phyloP scores from a whole-genome alignment of 108 stramenopile genomes.

The Skeletonema potamos region DNA sequence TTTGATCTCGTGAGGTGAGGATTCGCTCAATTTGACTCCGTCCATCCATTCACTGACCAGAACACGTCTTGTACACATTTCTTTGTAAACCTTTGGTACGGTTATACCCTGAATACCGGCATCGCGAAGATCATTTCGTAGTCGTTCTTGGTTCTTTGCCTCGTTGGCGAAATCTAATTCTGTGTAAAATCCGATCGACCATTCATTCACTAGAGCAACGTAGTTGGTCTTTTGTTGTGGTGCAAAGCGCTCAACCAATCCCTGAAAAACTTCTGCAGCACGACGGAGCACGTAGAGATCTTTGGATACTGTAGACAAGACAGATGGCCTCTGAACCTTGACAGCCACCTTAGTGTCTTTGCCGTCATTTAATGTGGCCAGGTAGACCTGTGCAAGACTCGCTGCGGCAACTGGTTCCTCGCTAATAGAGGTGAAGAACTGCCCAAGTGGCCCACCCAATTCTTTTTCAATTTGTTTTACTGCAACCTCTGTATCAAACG shows the following conservation, averaged over 20 bases:
- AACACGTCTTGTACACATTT: constrained; percentile 76
- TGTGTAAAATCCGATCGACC: constrained; percentile 90
- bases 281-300: constrained; percentile 88
- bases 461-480: constrained; percentile 83
- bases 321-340: constrained; percentile 87
- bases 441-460: constrained; percentile 80
- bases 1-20: constrained; percentile 56
- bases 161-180: constrained; percentile 61
- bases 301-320: constrained; percentile 79
- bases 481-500: constrained; percentile 83
- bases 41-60: constrained; percentile 90
- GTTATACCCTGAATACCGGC: constrained; percentile 71
- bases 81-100: constrained; percentile 77
- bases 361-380: constrained; percentile 78
- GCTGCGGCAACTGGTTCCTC: constrained; percentile 92
- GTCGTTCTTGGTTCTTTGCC: constrained; percentile 71
- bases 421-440: constrained; percentile 84
- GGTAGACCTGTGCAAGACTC: constrained; percentile 85
- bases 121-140: constrained; percentile 58
- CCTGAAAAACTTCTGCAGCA: constrained; percentile 88
- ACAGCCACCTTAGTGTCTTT: constrained; percentile 82
- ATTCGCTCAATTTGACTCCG: constrained; percentile 75
- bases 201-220: constrained; percentile 86
- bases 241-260: constrained; percentile 84
- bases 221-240: constrained; percentile 90